phyloP scores from a whole-genome alignment of 2,329 filamentous ascomycete genomes.

The Colletotrichum musae region DNA sequence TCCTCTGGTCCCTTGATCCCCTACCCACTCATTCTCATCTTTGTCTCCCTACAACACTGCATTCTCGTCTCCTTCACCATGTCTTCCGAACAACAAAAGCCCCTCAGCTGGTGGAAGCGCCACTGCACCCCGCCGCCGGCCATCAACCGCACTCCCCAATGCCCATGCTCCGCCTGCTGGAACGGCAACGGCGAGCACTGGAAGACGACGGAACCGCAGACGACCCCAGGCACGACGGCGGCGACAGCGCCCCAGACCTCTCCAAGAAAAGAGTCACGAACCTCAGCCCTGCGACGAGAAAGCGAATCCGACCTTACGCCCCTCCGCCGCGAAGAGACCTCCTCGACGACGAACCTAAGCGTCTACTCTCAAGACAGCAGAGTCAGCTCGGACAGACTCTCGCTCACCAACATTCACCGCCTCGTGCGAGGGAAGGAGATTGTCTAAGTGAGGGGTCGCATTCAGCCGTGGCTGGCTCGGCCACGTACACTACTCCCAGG shows the following conservation, averaged over 20 bases:
- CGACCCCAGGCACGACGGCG: neutral
- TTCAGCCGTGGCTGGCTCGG: constrained; percentile 14
- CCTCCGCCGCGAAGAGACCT: constrained; percentile 33
- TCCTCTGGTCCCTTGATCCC: constrained; percentile 20
- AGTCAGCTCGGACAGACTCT: constrained; percentile 21
- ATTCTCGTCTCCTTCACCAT: neutral
- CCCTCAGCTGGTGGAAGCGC: constrained; percentile 56
- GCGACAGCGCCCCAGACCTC: neutral
- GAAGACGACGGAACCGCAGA: constrained; percentile 31
- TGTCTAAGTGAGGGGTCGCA: constrained; percentile 27
- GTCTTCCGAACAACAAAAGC: constrained; percentile 41
- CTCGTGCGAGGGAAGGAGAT: constrained; percentile 32
- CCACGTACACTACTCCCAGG: constrained; percentile 24
- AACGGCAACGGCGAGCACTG: constrained; percentile 40
- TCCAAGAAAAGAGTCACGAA: constrained; percentile 17
- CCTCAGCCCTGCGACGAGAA: constrained; percentile 27
- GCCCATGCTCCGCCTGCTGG: constrained; percentile 55
- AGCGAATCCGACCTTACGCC: constrained; percentile 31
- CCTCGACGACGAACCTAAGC: constrained; percentile 27
- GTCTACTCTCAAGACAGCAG: constrained; percentile 33
- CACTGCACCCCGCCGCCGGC: constrained; percentile 58
- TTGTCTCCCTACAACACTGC: neutral
- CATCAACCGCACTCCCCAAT: constrained; percentile 50
- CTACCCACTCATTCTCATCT: constrained; percentile 10
- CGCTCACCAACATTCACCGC: constrained; percentile 29